phyloP scores from a whole-genome alignment of 495 filamentous ascomycete genomes.

The Penicillium malachiteum region DNA sequence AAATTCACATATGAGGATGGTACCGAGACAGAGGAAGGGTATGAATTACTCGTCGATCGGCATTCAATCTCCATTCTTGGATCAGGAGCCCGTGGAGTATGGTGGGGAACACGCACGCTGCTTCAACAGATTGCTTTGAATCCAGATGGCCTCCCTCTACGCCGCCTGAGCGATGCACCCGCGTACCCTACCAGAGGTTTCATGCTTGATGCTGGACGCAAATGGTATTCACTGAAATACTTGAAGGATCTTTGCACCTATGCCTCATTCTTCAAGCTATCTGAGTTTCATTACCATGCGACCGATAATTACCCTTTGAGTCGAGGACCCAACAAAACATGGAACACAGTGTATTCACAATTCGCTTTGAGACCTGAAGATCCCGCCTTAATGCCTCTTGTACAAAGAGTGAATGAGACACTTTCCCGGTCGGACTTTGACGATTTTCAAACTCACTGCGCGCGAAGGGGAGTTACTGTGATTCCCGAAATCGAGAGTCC shows the following conservation, averaged over 20 bases:
- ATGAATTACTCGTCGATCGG: slow-evolving; percentile 34
- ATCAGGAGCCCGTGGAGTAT: slow-evolving; percentile 51
- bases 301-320: slow-evolving; percentile 58
- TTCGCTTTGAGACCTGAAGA: slow-evolving; percentile 48
- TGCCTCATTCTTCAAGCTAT: slow-evolving; percentile 56
- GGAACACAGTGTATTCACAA: slow-evolving; percentile 52
- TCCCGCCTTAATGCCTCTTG: slow-evolving; percentile 37
- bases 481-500: slow-evolving; percentile 57
- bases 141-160: slow-evolving; percentile 22
- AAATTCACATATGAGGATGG: slow-evolving; percentile 49
- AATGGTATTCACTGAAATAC: slow-evolving; percentile 54
- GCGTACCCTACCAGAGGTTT: slow-evolving; percentile 51
- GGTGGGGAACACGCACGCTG: slow-evolving; percentile 56
- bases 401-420: slow-evolving; percentile 50
- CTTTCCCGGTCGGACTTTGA: slow-evolving; percentile 47
- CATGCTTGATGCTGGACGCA: slow-evolving; percentile 55
- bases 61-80: slow-evolving; percentile 40
- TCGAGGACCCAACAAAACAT: slow-evolving; percentile 51
- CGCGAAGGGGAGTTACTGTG: slow-evolving; percentile 49
- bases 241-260: slow-evolving; percentile 58
- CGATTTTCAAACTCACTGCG: slow-evolving; percentile 52
- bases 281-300: slow-evolving; percentile 57
- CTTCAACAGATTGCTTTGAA: slow-evolving; percentile 46
- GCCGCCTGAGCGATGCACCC: slow-evolving; percentile 41
- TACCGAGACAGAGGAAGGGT: slow-evolving; percentile 46